Base-by-base conservation (phyloP, 2,329 filamentous ascomycete species). In the Phymatotrichopsis omnivora region DNA sequence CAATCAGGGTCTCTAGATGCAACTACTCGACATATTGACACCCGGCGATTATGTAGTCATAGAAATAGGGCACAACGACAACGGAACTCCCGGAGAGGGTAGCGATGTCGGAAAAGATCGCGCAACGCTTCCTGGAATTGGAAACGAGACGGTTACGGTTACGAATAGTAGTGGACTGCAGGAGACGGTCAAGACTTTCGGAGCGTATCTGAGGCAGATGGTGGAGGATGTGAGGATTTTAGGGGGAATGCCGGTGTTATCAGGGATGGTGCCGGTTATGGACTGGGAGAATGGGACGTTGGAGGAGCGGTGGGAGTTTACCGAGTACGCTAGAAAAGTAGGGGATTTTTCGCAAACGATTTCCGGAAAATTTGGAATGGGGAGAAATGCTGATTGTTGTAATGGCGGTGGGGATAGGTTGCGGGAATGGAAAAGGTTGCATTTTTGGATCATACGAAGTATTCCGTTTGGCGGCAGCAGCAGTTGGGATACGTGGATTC, bases 1-100 rank as follows among this genome's bases (percentile, higher is more conserved):
- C 1, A 71, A 75, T 39, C 78, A 84, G 63, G 75, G 73, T 7
- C 74, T 75, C 8, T 84, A 83, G 64, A 61, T 68, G 12, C 67
- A 66, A 0, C 71, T 82, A 38, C 69, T 71, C 35, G 63, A 67
- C 27, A 55, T 66, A 1, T 64, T 81, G 14, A 54, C 71, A 57
- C 47, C 66, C 1, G 75, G 75, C 27, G 78, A 82, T 61, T 78
- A 74, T 61, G 77, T 82, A 1, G 66, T 82, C 45, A 80, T 82
- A 42, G 78, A 82, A 57, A 80, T 83, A 56, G 79, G 79, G 0
- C 79, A 83, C 65, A 84, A 83, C 56, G 80, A 83, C 55, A 54
- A 57, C 20, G 57, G 48, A 3, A 57, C 58, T 17, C 56, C 55
- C 0, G 54, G 50, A 1, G 53, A 46, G 6, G 53, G 52, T n/a